Percentiles rank a stretch among this genome's conserved stretches.
Evolutionary conservation across 2,329 filamentous ascomycete genomes (phyloP).

Genomic region (Colletotrichum noveboracense): DNA sequence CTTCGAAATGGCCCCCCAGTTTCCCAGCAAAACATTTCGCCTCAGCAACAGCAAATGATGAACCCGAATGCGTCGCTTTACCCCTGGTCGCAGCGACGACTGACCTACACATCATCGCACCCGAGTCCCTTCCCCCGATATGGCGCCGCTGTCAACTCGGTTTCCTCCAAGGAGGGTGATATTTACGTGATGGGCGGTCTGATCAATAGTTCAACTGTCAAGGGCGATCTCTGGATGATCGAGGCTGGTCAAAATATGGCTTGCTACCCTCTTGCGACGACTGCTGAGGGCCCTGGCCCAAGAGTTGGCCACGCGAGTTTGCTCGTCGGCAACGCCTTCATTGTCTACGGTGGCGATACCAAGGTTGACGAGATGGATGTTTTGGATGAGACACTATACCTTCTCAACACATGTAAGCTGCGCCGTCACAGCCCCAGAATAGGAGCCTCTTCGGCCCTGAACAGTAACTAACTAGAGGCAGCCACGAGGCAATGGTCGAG

Average conservation of each 20-base stretch:
- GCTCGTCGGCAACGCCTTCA: conserved; percentile 96
- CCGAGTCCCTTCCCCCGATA: conserved; percentile 94
- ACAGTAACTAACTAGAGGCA: conserved; percentile 39
- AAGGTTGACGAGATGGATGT: conserved; percentile 93
- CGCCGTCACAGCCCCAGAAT: background rate
- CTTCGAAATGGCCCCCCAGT: conserved; percentile 58
- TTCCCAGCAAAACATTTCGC: conserved; percentile 25
- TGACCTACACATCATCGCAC: conserved; percentile 84
- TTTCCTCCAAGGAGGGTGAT: conserved; percentile 94
- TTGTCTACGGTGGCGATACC: conserved; percentile 97
- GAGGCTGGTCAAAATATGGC: conserved; percentile 87
- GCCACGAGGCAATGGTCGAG: conserved; percentile 98
- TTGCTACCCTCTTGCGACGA: conserved; percentile 90
- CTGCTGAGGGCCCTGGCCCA: conserved; percentile 91
- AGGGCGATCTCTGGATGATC: conserved; percentile 97
- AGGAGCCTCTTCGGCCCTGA: background rate
- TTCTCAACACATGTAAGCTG: conserved; percentile 92
- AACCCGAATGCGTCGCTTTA: conserved; percentile 83
- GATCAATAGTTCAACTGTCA: conserved; percentile 93
- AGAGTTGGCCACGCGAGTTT: conserved; percentile 93
- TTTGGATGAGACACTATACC: conserved; percentile 92
- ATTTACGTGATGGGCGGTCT: conserved; percentile 98
- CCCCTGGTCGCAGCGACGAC: conserved; percentile 90
- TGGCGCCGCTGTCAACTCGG: conserved; percentile 92
- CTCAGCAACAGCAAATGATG: conserved; percentile 17